Conservation (phyloP, 306 rosid species). For the Quercus engelmannii region DNA sequence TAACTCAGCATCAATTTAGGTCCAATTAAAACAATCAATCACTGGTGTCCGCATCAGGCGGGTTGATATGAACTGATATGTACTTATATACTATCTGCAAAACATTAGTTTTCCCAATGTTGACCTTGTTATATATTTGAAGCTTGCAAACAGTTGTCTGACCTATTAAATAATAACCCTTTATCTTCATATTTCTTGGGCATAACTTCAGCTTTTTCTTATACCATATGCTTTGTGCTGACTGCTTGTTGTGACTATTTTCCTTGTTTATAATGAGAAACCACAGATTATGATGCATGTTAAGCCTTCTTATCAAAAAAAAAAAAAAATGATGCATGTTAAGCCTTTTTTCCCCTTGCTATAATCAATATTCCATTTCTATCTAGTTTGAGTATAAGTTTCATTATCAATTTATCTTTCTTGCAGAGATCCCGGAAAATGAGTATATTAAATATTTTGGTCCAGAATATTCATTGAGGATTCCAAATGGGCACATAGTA, state of each 20-base stretch:
- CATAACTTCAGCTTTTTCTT: background rate
- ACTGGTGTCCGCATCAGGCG: too few species aligned
- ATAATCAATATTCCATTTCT: constrained; percentile 1
- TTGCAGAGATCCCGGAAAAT: constrained; percentile 94
- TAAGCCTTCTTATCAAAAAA: background rate
- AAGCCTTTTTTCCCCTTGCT: background rate
- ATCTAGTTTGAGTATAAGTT: constrained; percentile 1
- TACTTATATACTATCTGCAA: background rate
- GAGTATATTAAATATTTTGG: constrained; percentile 85
- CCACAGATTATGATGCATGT: background rate
- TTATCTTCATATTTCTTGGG: background rate
- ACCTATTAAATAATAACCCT: background rate
- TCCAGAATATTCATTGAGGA: constrained; percentile 84
- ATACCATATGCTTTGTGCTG: background rate
- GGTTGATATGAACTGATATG: background rate
- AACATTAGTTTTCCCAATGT: background rate
- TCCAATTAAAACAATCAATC: too few species aligned
- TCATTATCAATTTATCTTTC: constrained; percentile 14
- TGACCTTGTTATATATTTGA: background rate
- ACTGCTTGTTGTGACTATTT: background rate
- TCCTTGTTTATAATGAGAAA: background rate
- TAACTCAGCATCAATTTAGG: too few species aligned
- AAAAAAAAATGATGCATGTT: background rate
- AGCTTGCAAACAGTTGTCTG: background rate
- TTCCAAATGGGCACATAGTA: constrained; percentile 83